Evolutionary conservation across 208 protist genomes (phyloP).

Genomic region (Strigomonas culicis): DNA sequence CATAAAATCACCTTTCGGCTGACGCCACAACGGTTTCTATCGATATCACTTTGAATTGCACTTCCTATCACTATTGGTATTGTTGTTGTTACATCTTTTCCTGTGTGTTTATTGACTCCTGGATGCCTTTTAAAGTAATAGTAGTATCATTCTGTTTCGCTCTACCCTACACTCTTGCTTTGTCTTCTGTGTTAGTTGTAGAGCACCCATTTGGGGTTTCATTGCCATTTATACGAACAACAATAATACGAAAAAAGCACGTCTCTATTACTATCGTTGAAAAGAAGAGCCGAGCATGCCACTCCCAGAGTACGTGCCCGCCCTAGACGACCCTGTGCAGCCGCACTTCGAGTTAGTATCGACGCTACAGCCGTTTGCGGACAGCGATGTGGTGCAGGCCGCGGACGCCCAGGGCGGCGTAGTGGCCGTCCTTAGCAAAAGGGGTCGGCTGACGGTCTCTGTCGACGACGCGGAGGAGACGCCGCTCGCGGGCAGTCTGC

Average conservation of each 20-base stretch:
- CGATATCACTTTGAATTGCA: not conserved
- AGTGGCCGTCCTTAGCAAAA: conserved; percentile 40
- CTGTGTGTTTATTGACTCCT: too few relatives aligned
- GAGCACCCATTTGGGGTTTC: too few relatives aligned
- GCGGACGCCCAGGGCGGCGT: conserved; percentile 65
- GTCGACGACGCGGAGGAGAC: conserved; percentile 24
- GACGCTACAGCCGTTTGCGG: conserved; percentile 17
- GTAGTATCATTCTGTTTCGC: not conserved
- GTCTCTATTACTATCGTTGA: too few relatives aligned
- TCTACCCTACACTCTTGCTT: not conserved
- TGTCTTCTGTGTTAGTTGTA: not conserved
- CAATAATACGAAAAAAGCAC: not conserved
- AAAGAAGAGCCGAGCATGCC: too few relatives aligned
- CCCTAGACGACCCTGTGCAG: not conserved
- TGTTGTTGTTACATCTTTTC: too few relatives aligned
- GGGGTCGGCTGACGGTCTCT: conserved; percentile 38
- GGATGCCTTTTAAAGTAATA: not conserved
- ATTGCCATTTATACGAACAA: not conserved
- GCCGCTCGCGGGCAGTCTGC: conserved; percentile 11
- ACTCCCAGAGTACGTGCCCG: too few relatives aligned
- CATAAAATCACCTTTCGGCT: conserved; percentile 18
- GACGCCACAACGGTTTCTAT: not conserved
- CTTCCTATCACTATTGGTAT: too few relatives aligned
- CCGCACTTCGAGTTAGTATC: conserved; percentile 36
- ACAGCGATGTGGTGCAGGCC: conserved; percentile 28